phyloP scores from a whole-genome alignment of 2,329 filamentous ascomycete genomes.

The Albifimbria verrucaria region DNA sequence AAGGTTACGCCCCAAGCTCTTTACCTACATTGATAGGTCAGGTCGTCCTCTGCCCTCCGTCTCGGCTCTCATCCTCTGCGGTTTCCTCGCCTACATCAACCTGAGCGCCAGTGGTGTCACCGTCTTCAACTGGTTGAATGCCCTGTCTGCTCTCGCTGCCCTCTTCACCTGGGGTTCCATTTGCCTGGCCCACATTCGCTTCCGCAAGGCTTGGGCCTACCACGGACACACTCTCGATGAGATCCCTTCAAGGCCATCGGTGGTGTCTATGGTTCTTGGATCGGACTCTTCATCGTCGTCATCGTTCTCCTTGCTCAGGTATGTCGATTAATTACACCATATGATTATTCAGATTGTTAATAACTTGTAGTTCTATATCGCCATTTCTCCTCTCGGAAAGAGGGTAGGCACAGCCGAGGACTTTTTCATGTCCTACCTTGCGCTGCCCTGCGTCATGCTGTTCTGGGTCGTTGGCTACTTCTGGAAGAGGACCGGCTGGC shows the following conservation, averaged over 20 bases:
- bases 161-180: slow-evolving; percentile 65
- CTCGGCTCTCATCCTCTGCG: slow-evolving; percentile 37
- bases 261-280: slow-evolving; percentile 60
- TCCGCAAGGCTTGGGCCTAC: slow-evolving; percentile 55
- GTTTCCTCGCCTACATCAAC: slow-evolving; percentile 43
- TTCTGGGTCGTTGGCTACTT: slow-evolving; percentile 58
- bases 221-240: slow-evolving; percentile 62
- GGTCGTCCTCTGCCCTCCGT: slow-evolving; percentile 46
- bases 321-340: slow-evolving; percentile 14
- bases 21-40: slow-evolving; percentile 47
- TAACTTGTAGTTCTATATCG: slow-evolving; percentile 42
- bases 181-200: slow-evolving; percentile 62
- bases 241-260: slow-evolving; percentile 60
- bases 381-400: slow-evolving; percentile 31
- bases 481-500: slow-evolving; percentile 65
- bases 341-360: neutral
- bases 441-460: slow-evolving; percentile 48
- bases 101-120: slow-evolving; percentile 38
- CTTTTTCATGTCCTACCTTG: slow-evolving; percentile 56
- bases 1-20: slow-evolving; percentile 47
- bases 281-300: slow-evolving; percentile 57
- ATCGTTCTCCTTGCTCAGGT: slow-evolving; percentile 54
- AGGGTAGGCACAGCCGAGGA: slow-evolving; percentile 38
- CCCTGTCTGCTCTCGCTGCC: slow-evolving; percentile 57
- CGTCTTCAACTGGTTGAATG: slow-evolving; percentile 61